phyloP scores from a whole-genome alignment of 192 early-diverging fungal genomes.

The Ambispora gerdemannii region DNA sequence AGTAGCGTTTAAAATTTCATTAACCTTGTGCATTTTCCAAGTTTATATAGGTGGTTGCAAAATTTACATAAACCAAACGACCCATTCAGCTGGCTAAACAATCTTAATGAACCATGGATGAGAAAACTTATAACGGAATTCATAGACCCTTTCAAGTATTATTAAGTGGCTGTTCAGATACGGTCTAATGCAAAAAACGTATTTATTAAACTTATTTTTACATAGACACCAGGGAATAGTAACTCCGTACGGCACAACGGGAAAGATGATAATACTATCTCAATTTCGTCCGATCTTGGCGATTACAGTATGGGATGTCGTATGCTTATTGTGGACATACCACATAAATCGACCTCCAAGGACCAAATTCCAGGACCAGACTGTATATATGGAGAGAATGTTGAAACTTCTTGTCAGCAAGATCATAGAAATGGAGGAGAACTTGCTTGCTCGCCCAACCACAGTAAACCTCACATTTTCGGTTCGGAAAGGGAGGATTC shows the following conservation, averaged over 20 bases:
- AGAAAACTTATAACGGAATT: slow-evolving; percentile 19
- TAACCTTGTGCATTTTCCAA: slow-evolving; percentile 7
- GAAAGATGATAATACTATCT: slow-evolving; percentile 1
- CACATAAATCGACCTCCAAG: slow-evolving; percentile 9
- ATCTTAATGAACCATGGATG: slow-evolving; percentile 18
- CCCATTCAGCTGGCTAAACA: slow-evolving; percentile 13
- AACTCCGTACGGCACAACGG: background rate
- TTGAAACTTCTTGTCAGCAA: slow-evolving; percentile 7
- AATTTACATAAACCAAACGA: slow-evolving; percentile 12
- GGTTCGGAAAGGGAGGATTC: slow-evolving; percentile 4
- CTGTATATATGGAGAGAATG: background rate
- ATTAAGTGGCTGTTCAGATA: background rate
- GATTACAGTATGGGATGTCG: slow-evolving; percentile 16
- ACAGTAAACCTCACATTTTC: background rate
- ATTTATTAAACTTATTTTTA: slow-evolving; percentile 19
- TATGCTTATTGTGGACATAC: slow-evolving; percentile 6
- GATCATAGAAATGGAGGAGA: slow-evolving; percentile 18
- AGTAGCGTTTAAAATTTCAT: slow-evolving; percentile 21
- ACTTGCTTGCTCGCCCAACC: background rate
- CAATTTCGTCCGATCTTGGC: slow-evolving; percentile 3
- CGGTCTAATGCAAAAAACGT: background rate
- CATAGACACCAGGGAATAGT: slow-evolving; percentile 1
- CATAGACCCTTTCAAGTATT: slow-evolving; percentile 10
- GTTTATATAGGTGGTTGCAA: slow-evolving; percentile 22
- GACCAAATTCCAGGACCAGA: slow-evolving; percentile 5